Base-by-base conservation (phyloP, 2,329 filamentous ascomycete species). In the Botrytis paeoniae region DNA sequence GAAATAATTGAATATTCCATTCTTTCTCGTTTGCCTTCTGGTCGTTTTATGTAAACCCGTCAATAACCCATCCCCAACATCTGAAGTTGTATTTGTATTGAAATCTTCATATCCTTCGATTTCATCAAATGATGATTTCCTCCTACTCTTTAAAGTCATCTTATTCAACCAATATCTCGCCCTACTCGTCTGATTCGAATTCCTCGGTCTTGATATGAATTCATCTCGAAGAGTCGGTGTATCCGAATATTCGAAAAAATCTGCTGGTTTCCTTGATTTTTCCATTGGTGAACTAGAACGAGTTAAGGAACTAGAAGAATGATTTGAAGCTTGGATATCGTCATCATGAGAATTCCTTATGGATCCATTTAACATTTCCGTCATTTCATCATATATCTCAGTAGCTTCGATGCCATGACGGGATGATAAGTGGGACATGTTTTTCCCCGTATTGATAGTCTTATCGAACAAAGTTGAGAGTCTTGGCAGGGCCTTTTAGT, bases 1-100 rank as follows among this genome's bases (percentile, higher is more conserved):
- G 14, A 80, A 76, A 75, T 80, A 81, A 76, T 77, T 79, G 41
- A 72, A 72, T n/a, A 43, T 74, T 76, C 60, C 78, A 77, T 39
- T 73, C 43, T 75, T 75, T 59, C 66, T 75, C 65, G 61, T 73
- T 68, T 69, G 74, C 43, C 29, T 20, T 29, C 45, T 72, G 35
- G 57, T 69, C 35, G n/a, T 75, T 32, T 37, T 45, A 61, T 71
- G 69, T 39, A 54, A 63, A 59, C 68, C 70, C 20, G 64, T 63
- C 22, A 76, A 72, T 59, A 77, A 71, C 0, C 69, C 62, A 54
- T 74, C 64, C 9, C 69, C 60, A 37, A 62, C 41, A 22, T 51
- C 57, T 48, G 20, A 43, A 68, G 70, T 39, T 66, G 45, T 60
- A 6, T 57, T n/a, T 18, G n/a, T 29, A 18, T 72, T 54, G 12